Base-by-base conservation (phyloP, 768 basidiomycete genomes). In the Boletus rufocinnamomeus region DNA sequence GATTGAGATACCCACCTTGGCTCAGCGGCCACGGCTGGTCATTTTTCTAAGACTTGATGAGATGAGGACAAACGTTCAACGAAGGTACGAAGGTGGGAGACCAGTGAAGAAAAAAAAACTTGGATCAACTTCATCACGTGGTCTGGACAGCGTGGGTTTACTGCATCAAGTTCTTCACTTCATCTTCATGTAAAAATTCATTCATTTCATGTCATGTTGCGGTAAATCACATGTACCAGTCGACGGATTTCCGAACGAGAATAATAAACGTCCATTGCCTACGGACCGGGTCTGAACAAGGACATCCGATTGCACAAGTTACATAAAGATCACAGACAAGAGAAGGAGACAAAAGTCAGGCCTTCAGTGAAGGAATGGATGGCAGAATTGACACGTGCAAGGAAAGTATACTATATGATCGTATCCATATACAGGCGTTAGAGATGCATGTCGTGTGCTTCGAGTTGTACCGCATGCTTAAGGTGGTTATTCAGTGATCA, bases 401-500 rank as follows among this genome's bases (percentile, higher is more conserved):
- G 28, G 44, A 51, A 56, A 53, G 47, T 59, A 54, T 37, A 63
- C 58, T 62, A 69, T 44, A 40, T 23, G 52, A 54, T 52, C 56
- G 32, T 60, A 57, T 50, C 38, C 55, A 52, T 62, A 59, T 43
- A 62, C 53, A 51, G 60, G 56, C 23, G 43, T 32, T 59, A 46
- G 40, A 35, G 9, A 41, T 46, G 57, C 30, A 54, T 52, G 11
- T 41, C 50, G 21, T 10, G 30, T 19, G 45, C 14, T 45, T 38
- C 44, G 27, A 19, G 49, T 38, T 32, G 16, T 47, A 32, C 27
- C n/a, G 28, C 34, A 19, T 38, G 57, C 17, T 14, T 8, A 17
- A 40, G 38, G 30, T 38, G 19, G 37, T 52, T 38, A 40, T 28
- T 91, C 81, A 93, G 78, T 93, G 91, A 78, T 93, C 91, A 77